Conservation (phyloP, 495 filamentous ascomycete genomes). For the Bombardia bombarda region DNA sequence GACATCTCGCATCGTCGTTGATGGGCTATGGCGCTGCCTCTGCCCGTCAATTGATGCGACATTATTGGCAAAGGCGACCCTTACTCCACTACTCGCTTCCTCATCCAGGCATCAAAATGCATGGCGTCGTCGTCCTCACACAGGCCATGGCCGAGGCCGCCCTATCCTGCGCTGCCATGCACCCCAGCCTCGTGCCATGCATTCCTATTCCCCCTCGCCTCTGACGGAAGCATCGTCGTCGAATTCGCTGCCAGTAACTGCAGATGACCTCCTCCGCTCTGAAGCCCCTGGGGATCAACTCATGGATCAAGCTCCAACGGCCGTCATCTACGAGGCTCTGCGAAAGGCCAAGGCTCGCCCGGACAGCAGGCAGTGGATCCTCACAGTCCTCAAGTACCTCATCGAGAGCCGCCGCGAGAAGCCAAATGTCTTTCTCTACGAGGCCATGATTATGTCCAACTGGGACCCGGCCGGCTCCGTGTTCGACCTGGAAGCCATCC, state of each 20-base stretch:
- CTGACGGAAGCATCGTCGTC: too few relatives aligned
- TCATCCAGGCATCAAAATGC: not conserved
- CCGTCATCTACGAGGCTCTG: constrained; percentile 41
- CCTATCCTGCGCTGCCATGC: too few relatives aligned
- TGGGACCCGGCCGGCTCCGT: constrained; percentile 59
- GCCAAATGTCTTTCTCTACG: constrained; percentile 62
- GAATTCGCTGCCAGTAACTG: not conserved
- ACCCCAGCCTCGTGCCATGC: too few relatives aligned
- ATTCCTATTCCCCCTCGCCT: too few relatives aligned
- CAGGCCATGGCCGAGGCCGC: not conserved
- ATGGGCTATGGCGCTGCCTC: constrained; percentile 61
- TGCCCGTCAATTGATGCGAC: constrained; percentile 49
- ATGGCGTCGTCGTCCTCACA: not conserved
- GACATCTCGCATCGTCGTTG: constrained; percentile 42
- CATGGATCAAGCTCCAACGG: constrained; percentile 9
- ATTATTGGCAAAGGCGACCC: constrained; percentile 18
- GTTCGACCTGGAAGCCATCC: constrained; percentile 45
- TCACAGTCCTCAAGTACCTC: constrained; percentile 45
- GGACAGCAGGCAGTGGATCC: constrained; percentile 10
- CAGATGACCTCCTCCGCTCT: not conserved
- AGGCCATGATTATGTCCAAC: constrained; percentile 65
- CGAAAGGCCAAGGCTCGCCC: constrained; percentile 23
- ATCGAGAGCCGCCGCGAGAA: constrained; percentile 52
- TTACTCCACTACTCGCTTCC: not conserved
- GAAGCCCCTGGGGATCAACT: not conserved